phyloP scores from a whole-genome alignment of 345 rosid species.

The Populus pruinosa region DNA sequence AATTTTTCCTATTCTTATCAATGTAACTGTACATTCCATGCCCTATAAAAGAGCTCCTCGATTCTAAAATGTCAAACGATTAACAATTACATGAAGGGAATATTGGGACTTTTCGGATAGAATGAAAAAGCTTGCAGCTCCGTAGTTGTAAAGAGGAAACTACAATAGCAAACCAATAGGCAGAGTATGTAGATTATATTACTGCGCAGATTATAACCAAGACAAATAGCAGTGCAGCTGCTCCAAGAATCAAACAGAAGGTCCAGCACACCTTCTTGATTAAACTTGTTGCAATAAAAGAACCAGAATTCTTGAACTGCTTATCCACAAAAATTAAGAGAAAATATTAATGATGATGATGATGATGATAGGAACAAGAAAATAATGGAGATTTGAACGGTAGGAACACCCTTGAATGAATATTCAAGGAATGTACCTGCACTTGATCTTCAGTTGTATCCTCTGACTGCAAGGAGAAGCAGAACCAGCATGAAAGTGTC shows the following conservation, averaged over 20 bases:
- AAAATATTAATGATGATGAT: not conserved
- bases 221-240: constrained; percentile 26
- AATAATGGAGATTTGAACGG: not conserved
- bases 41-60: not conserved
- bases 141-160: not conserved
- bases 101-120: not conserved
- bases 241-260: constrained; percentile 30
- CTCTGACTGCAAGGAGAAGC: constrained; percentile 18
- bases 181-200: constrained; percentile 15
- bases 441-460: constrained; percentile 9
- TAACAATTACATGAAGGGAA: not conserved
- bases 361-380: not conserved
- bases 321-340: not conserved
- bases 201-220: constrained; percentile 38
- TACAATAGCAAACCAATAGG: not conserved
- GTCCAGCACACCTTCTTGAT: constrained; percentile 25
- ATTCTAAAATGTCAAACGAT: not conserved
- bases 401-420: not conserved
- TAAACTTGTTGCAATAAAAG: constrained; percentile 7
- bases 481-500: not conserved
- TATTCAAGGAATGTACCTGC: constrained; percentile 13
- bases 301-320: constrained; percentile 13
- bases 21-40: not conserved
- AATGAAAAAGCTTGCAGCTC: not conserved
- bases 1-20: not conserved